Conservation (phyloP, 1,139 yeast genomes). For the Diutina rugosa region DNA sequence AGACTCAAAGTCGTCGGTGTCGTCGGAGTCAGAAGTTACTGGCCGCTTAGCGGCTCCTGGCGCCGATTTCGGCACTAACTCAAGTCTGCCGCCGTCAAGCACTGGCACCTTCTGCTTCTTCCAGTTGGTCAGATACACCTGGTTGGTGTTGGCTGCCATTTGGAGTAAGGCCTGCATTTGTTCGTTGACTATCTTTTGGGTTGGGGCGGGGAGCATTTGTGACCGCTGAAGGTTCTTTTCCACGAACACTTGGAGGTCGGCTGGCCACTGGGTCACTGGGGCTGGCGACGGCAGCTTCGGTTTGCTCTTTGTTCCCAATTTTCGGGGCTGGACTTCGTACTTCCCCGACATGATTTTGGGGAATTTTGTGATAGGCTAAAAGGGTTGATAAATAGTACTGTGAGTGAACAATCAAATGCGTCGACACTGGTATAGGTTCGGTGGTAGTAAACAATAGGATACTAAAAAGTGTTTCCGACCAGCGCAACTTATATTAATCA, state of each 20-base stretch:
- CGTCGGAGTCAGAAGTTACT: conserved; percentile 1
- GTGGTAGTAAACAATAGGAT: no score
- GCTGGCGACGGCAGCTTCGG: neutral
- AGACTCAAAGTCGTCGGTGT: conserved; percentile 15
- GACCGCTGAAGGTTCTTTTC: conserved; percentile 28
- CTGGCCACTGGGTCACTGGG: conserved; percentile 28
- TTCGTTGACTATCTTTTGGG: conserved; percentile 22
- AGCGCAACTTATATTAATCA: no score
- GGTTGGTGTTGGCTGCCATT: conserved; percentile 32
- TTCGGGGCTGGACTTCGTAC: conserved; percentile 10
- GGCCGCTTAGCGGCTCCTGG: conserved; percentile 4
- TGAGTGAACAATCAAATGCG: no score
- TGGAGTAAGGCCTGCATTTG: conserved; percentile 37
- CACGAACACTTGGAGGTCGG: conserved; percentile 31
- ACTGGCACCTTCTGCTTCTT: conserved; percentile 39
- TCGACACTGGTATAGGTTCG: no score
- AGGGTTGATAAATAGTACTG: neutral
- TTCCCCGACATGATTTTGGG: neutral
- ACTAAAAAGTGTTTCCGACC: no score
- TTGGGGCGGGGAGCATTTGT: conserved; percentile 9
- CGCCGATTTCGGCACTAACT: conserved; percentile 6
- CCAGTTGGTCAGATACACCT: conserved; percentile 52
- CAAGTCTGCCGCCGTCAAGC: conserved; percentile 16
- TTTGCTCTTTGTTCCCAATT: conserved; percentile 4
- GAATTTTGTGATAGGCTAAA: neutral